Percentiles rank a stretch among this genome's conserved stretches.
phyloP scores from a whole-genome alignment of 2,329 filamentous ascomycete genomes.

The Botrytis pseudocinerea region DNA sequence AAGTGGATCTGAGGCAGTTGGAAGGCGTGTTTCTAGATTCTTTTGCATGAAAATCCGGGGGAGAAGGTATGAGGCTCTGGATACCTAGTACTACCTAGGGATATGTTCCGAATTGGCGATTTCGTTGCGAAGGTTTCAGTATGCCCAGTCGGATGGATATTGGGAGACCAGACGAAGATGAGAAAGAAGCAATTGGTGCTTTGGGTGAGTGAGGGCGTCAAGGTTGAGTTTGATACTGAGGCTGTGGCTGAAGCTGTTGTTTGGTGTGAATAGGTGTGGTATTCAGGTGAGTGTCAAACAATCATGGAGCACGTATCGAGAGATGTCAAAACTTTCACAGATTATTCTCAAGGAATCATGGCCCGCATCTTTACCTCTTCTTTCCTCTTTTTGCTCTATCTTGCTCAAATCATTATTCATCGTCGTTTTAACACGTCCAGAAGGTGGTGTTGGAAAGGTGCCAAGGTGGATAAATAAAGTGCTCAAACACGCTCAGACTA shows the following conservation, averaged over 20 bases:
- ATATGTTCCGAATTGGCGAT: not conserved
- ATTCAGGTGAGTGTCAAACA: not conserved
- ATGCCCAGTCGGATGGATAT: not conserved
- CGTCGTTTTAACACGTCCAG: conserved; percentile 9
- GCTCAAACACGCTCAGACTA: conserved; percentile 25
- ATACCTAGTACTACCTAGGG: not conserved
- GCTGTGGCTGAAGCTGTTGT: not conserved
- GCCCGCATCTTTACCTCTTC: not conserved
- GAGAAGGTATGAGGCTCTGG: conserved; percentile 8
- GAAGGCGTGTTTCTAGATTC: conserved; percentile 22
- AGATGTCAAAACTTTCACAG: not conserved
- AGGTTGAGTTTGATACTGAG: conserved; percentile 1
- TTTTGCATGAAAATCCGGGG: conserved; percentile 13
- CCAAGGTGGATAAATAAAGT: conserved; percentile 20
- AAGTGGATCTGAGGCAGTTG: conserved; percentile 20
- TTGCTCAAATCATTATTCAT: conserved; percentile 10
- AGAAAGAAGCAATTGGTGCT: not conserved
- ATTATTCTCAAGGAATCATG: not conserved
- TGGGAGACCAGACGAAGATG: not conserved
- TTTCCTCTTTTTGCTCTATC: conserved; percentile 9
- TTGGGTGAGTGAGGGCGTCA: not conserved
- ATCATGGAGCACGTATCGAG: not conserved
- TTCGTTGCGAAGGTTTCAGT: conserved; percentile 15
- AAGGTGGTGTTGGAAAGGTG: not conserved
- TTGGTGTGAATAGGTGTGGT: not conserved